Percentiles rank a stretch among this genome's conserved stretches.
Conservation (phyloP, 1,284 basidiomycete genomes). For the Stygiomarasmius scandens region DNA sequence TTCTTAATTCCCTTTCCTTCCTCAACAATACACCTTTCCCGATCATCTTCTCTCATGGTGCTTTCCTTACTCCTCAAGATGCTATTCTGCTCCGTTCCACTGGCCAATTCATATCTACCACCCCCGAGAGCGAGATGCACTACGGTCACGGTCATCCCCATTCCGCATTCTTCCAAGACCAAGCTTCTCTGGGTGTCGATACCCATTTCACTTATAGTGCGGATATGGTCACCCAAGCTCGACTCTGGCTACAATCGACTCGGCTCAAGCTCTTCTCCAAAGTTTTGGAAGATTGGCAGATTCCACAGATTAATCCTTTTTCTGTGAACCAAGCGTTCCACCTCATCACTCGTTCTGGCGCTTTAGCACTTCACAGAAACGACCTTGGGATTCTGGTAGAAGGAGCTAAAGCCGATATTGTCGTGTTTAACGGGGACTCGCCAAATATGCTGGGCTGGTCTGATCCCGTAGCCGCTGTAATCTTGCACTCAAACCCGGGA, state of each 20-base stretch:
- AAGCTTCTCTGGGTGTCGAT: neutral
- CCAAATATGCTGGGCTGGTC: slow-evolving; percentile 12
- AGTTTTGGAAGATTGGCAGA: slow-evolving; percentile 6
- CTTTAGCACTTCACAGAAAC: slow-evolving; percentile 9
- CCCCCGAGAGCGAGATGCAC: slow-evolving; percentile 17
- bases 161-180: neutral
- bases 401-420: slow-evolving; percentile 13
- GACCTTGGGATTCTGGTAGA: slow-evolving; percentile 10
- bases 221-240: slow-evolving; percentile 10
- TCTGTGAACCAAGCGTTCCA: slow-evolving; percentile 12
- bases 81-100: slow-evolving; percentile 10
- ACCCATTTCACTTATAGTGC: slow-evolving; percentile 16
- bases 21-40: slow-evolving; percentile 11
- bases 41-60: slow-evolving; percentile 12
- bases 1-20: neutral
- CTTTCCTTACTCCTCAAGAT: slow-evolving; percentile 4
- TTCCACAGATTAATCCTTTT: slow-evolving; percentile 11
- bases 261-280: slow-evolving; percentile 9
- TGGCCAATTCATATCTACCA: slow-evolving; percentile 12
- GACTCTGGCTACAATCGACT: slow-evolving; percentile 6
- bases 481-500: slow-evolving; percentile 13
- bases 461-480: slow-evolving; percentile 15
- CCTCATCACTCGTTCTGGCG: slow-evolving; percentile 14
- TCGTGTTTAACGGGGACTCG: slow-evolving; percentile 11
- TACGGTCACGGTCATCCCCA: slow-evolving; percentile 7